phyloP scores from a whole-genome alignment of 2,329 filamentous ascomycete species.

The Aspergillus jensenii region DNA sequence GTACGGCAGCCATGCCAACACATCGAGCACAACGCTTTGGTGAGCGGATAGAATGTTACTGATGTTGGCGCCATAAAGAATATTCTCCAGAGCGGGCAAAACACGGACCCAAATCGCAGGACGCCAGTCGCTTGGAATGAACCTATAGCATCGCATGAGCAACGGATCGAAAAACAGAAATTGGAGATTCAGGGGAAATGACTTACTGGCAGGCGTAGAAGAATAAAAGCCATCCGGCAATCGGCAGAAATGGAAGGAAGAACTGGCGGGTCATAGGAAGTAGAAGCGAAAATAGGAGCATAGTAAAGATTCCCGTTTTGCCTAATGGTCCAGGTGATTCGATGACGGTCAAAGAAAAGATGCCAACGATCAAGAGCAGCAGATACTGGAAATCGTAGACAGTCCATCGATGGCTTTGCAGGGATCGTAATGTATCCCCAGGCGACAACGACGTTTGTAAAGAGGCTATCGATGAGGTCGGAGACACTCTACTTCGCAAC shows the following conservation, averaged over 20 bases:
- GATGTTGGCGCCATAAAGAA: constrained; percentile 91
- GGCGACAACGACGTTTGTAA: constrained; percentile 82
- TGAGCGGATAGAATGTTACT: constrained; percentile 94
- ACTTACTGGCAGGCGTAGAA: constrained; percentile 92
- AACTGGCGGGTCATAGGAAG: constrained; percentile 88
- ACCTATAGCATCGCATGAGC: constrained; percentile 54
- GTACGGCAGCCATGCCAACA: constrained; percentile 92
- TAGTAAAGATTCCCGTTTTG: constrained; percentile 71
- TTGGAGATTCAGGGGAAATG: neutral
- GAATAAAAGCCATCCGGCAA: constrained; percentile 83
- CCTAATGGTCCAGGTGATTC: constrained; percentile 73
- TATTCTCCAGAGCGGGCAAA: constrained; percentile 90
- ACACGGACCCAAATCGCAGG: constrained; percentile 96
- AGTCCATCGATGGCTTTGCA: constrained; percentile 77
- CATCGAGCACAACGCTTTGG: constrained; percentile 77
- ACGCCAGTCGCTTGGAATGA: constrained; percentile 83
- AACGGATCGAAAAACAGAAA: neutral
- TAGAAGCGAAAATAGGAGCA: constrained; percentile 68
- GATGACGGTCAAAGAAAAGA: constrained; percentile 83
- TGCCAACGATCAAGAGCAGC: constrained; percentile 68
- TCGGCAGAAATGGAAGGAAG: constrained; percentile 81
- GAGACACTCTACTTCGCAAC: constrained; percentile 64
- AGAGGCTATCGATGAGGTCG: constrained; percentile 70
- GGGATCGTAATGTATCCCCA: constrained; percentile 70
- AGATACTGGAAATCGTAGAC: constrained; percentile 83